Evolutionary conservation across 78 protist species (phyloP).

Genomic region (Cavenderia fasciculata): DNA sequence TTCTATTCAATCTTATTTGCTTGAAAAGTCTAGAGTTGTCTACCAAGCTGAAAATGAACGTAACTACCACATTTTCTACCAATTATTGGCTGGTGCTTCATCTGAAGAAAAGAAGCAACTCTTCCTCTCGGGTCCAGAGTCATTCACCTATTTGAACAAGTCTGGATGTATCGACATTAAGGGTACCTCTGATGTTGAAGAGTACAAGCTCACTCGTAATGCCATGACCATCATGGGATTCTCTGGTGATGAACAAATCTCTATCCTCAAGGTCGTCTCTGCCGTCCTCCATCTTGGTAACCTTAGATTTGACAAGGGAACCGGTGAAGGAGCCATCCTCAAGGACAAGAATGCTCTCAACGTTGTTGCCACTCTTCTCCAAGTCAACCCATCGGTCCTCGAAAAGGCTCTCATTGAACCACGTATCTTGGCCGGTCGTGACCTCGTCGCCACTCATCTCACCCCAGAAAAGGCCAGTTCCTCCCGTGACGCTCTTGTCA

Average conservation of each 20-base stretch:
- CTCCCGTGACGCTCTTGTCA: constrained; percentile 93
- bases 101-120: constrained; percentile 74
- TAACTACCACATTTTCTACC: constrained; percentile 98
- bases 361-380: constrained; percentile 69
- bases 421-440: constrained; percentile 88
- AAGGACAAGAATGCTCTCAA: constrained; percentile 47
- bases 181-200: constrained; percentile 75
- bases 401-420: constrained; percentile 80
- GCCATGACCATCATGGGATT: constrained; percentile 88
- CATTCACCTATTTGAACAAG: constrained; percentile 62
- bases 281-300: constrained; percentile 93
- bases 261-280: constrained; percentile 68
- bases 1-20: constrained; percentile 90
- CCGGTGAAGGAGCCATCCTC: constrained; percentile 61
- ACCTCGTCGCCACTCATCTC: constrained; percentile 82
- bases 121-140: constrained; percentile 67
- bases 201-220: constrained; percentile 53
- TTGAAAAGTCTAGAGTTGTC: constrained; percentile 95
- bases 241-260: constrained; percentile 78
- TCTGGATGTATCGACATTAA: constrained; percentile 70
- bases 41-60: constrained; percentile 93
- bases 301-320: constrained; percentile 80
- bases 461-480: constrained; percentile 81
- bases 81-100: constrained; percentile 88
- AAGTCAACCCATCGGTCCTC: constrained; percentile 47